A percentile compares a stretch with the other conserved stretches of the same genome.
phyloP scores from a whole-genome alignment of 2,329 filamentous ascomycete species.

The Fusarium subtropicale region DNA sequence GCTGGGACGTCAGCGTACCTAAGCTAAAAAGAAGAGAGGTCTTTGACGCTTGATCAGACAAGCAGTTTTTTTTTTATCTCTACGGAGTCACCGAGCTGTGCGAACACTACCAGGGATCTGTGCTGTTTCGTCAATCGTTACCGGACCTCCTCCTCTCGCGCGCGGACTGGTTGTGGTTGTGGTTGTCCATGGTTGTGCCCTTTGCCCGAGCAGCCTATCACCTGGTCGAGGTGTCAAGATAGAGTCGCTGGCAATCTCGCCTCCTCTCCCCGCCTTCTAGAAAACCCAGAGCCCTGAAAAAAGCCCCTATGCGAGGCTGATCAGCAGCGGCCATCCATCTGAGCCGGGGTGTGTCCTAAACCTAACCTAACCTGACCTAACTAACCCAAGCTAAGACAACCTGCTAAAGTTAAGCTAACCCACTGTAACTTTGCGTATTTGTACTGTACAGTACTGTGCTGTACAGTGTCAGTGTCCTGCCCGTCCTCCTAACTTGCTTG shows the following conservation, averaged over 20 bases:
- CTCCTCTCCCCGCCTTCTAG: conserved; percentile 45
- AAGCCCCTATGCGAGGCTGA: conserved; percentile 48
- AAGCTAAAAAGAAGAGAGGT: conserved; percentile 1
- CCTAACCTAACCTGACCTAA: conserved; percentile 9
- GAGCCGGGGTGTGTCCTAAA: conserved; percentile 44
- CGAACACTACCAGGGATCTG: conserved; percentile 1
- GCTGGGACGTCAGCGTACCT: conserved; percentile 23
- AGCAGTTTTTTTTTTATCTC: conserved; percentile 2
- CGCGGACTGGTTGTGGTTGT: conserved; percentile 1
- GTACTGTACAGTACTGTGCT: background rate
- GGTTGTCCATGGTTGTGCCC: background rate
- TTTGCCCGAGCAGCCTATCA: conserved; percentile 33
- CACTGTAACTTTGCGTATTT: background rate
- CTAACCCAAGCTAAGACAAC: background rate
- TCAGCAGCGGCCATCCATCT: conserved; percentile 41
- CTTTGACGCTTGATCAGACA: conserved; percentile 21
- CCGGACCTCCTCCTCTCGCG: background rate
- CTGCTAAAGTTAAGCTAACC: background rate
- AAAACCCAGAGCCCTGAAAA: conserved; percentile 37
- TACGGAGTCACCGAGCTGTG: conserved; percentile 34
- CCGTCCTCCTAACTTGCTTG: conserved; percentile 10
- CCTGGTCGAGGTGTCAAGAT: conserved; percentile 22
- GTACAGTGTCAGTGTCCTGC: background rate
- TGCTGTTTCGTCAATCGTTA: conserved; percentile 28
- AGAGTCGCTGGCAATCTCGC: conserved; percentile 31